These are phyloP conservation scores for Claviceps lovelessii DNA, from an alignment of 2,329 filamentous ascomycete genomes.

Conservation along the genomic window DNA sequence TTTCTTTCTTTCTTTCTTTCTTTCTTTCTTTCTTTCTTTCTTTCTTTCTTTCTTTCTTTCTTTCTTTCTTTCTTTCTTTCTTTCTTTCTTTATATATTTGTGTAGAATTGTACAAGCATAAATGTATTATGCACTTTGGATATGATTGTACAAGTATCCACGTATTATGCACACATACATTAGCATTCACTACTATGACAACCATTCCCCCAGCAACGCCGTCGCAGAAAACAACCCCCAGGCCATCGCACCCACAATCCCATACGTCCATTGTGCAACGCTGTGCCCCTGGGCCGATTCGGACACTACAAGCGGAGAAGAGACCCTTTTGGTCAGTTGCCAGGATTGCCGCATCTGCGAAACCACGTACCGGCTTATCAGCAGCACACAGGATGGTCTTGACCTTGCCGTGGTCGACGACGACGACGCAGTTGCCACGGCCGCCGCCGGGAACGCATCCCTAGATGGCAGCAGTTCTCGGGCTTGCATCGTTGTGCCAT, in stretches of 20 bases:
- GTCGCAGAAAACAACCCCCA: too few species aligned
- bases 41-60: background rate
- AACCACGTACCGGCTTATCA: background rate
- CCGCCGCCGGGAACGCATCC: background rate
- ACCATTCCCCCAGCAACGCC: too few species aligned
- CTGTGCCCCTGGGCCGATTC: background rate
- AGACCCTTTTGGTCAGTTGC: background rate
- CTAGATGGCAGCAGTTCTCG: background rate
- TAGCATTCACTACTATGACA: too few species aligned
- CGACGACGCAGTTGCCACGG: background rate
- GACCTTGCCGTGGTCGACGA: conserved; percentile 1
- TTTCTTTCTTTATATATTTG: too few species aligned
- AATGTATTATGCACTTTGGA: too few species aligned
- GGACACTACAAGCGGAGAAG: background rate
- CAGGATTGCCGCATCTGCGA: background rate
- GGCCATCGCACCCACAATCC: background rate
- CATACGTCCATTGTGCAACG: background rate
- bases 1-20: background rate
- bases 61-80: too few species aligned
- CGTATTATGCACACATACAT: too few species aligned
- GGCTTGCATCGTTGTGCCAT: too few species aligned
- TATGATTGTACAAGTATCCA: too few species aligned
- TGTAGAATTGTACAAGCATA: too few species aligned
- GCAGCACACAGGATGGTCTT: conserved; percentile 1
- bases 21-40: background rate